Conservation (phyloP, 176 grass and related monocot species). For the Ensete ventricosum region DNA sequence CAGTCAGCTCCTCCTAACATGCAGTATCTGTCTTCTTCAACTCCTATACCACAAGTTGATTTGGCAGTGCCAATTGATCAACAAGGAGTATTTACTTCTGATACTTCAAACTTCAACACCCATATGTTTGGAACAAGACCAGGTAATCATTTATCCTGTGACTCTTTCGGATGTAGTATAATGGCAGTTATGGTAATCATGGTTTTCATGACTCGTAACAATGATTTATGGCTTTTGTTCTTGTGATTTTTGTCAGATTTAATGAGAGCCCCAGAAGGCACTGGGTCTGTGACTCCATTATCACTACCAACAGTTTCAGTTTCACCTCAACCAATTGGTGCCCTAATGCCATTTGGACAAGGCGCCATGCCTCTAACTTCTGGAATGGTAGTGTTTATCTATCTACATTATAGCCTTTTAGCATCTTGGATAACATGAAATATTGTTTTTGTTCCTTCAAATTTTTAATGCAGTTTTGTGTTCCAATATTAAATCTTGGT, state of each 20-base stretch:
- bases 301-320: conserved; percentile 24
- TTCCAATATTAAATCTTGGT: too few species aligned
- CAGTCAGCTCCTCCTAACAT: conserved; percentile 62
- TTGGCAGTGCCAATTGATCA: conserved; percentile 58
- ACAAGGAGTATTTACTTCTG: conserved; percentile 49
- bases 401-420: neutral
- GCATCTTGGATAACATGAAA: neutral
- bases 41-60: conserved; percentile 61
- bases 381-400: conserved; percentile 48
- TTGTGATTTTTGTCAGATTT: conserved; percentile 45
- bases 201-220: neutral
- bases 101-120: conserved; percentile 54
- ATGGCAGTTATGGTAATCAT: conserved; percentile 19
- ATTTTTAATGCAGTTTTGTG: neutral
- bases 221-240: conserved; percentile 23
- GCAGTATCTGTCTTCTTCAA: conserved; percentile 61
- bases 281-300: conserved; percentile 23
- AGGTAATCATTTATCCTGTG: conserved; percentile 48
- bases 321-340: conserved; percentile 36
- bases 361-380: conserved; percentile 30
- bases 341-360: conserved; percentile 46
- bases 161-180: conserved; percentile 39
- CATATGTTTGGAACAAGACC: conserved; percentile 63
- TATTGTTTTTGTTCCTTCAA: neutral
- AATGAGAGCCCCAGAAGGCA: conserved; percentile 28